These are phyloP conservation scores for Onygenales sp. DNA, from an alignment of 2,329 filamentous ascomycete species.

Conservation along the genomic window DNA sequence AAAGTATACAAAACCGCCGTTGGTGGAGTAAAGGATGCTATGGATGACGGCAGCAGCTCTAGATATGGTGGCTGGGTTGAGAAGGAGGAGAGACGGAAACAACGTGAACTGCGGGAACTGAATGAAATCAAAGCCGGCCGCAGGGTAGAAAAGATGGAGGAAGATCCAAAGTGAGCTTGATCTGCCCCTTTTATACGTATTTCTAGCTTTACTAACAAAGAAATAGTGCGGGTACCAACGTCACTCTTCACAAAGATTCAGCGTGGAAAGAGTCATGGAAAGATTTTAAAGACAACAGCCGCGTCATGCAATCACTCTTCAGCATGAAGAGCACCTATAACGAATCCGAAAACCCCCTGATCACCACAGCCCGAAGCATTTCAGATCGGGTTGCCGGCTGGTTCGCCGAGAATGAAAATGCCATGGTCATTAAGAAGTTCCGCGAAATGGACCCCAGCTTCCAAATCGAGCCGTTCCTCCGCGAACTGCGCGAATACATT, in stretches of 20 bases:
- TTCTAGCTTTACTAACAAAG: constrained; percentile 20
- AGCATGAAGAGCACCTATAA: constrained; percentile 79
- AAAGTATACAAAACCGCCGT: constrained; percentile 70
- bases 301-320: constrained; percentile 80
- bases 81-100: constrained; percentile 81
- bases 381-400: constrained; percentile 89
- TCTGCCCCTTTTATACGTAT: constrained; percentile 8
- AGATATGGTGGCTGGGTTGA: constrained; percentile 95
- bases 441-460: constrained; percentile 90
- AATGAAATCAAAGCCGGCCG: constrained; percentile 48
- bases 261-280: constrained; percentile 98
- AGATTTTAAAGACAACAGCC: constrained; percentile 84
- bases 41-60: constrained; percentile 93
- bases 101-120: constrained; percentile 61
- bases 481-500: constrained; percentile 95
- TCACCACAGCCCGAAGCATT: constrained; percentile 86
- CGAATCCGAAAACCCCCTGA: constrained; percentile 93
- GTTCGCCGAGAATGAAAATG: constrained; percentile 97
- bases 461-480: constrained; percentile 88
- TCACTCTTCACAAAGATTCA: constrained; percentile 93
- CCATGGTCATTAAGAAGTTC: constrained; percentile 96
- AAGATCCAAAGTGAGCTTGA: constrained; percentile 72
- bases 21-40: constrained; percentile 76
- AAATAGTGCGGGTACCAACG: constrained; percentile 76
- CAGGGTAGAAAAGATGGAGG: constrained; percentile 55